Evolutionary conservation across 2,329 filamentous ascomycete genomes (phyloP), one percentile per base, ranked within the genome.

Genomic region (Arthrobotrys conoides): DNA sequence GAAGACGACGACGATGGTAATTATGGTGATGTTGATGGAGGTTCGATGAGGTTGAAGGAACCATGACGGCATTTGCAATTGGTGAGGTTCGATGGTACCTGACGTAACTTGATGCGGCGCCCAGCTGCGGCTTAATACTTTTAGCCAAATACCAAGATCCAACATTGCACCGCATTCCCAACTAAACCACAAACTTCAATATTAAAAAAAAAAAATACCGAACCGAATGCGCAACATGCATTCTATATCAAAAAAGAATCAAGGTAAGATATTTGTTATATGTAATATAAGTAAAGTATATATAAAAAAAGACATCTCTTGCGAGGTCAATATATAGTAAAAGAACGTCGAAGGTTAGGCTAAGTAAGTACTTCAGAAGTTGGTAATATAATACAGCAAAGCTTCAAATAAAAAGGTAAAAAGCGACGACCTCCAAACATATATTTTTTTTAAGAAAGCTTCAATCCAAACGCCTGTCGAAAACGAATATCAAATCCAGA

Each of bases 51-150:
- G 22, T 53, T 49, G 51, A 57, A 41, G 30, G 18, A 24, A 66
- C 38, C 49, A 55, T 68, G 30, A 46, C 49, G 65, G 65, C 65
- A 53, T 66, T 49, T 30, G 65, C 65, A 53, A 53, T 49, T 30
- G n/a, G 41, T 48, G 20, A 55, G 27, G 27, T 30, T 30, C 12
- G 27, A 18, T 33, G 51, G 51, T n/a, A 20, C 48, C 53, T 68
- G 65, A 68, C 65, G 65, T 68, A 68, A 57, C 65, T 20, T 12
- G 22, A 57, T 68, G 65, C 65, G 49, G 65, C 65, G 65, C 65
- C 14, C 16, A 2, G 16, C 53, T 36, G 53, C 53, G 53, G 30
- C 53, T 46, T 46, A 46, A 46, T 20, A 14, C 46, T n/a, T 41
- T 41, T 41, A 41, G 38, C 38, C 38, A 41, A 41, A 41, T 16